phyloP scores from a whole-genome alignment of 2,329 filamentous ascomycete species.

The Tolypocladium cylindrosporum region DNA sequence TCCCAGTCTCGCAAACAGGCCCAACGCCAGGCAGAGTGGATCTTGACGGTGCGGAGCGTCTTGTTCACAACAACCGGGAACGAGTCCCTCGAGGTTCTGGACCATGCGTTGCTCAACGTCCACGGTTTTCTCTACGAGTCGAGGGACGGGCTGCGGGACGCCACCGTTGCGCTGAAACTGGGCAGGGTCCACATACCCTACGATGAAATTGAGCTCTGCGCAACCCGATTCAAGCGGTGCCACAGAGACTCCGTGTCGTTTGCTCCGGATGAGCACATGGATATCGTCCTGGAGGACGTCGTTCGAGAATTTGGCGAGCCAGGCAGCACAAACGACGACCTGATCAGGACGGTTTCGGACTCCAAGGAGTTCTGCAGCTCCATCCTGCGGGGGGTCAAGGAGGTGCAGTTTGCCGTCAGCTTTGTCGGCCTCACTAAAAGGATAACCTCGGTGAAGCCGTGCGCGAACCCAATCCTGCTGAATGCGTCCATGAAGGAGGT shows the following conservation, averaged over 20 bases:
- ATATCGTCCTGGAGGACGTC: constrained; percentile 62
- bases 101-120: constrained; percentile 79
- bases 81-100: constrained; percentile 79
- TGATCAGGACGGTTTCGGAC: constrained; percentile 79
- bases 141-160: constrained; percentile 78
- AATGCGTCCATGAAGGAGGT: constrained; percentile 95
- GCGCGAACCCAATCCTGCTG: constrained; percentile 63
- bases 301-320: constrained; percentile 63
- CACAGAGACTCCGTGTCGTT: constrained; percentile 24
- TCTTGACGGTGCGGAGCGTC: constrained; percentile 73
- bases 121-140: constrained; percentile 84
- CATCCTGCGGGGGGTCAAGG: constrained; percentile 83
- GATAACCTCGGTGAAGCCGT: constrained; percentile 56
- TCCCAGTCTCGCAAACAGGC: constrained; percentile 46
- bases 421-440: constrained; percentile 80
- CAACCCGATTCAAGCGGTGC: constrained; percentile 42
- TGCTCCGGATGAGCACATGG: constrained; percentile 33
- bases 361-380: constrained; percentile 89
- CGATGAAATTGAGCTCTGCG: constrained; percentile 67
- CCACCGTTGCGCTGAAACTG: constrained; percentile 81
- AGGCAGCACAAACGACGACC: constrained; percentile 53
- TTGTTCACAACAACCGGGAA: constrained; percentile 78
- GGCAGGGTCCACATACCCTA: constrained; percentile 84
- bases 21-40: constrained; percentile 78
- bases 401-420: constrained; percentile 90